Base-by-base conservation (phyloP, 768 basidiomycete genomes). In the Coprinellus micaceus region DNA sequence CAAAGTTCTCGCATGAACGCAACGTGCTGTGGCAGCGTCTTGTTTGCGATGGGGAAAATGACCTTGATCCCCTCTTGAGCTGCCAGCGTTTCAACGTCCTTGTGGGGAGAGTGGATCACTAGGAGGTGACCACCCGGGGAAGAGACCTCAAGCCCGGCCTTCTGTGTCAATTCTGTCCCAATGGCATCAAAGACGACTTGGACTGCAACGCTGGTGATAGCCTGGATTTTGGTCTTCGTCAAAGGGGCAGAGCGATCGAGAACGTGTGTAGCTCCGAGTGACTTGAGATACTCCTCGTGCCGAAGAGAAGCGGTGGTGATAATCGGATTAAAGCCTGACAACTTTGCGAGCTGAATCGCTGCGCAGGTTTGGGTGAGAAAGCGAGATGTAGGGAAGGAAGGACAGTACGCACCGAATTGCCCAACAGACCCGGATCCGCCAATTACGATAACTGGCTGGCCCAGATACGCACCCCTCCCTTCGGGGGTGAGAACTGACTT, bases 231-330 rank as follows among this genome's bases (percentile, higher is more conserved):
- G n/a, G 5, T 36, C 22, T 13, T 26, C 6, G 22, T 47, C 45
- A n/a, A 12, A 5, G 19, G 43, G 24, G 3, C 59, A 26, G 61
- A 61, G 1, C 71, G 58, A 54, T 77, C 70, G 28, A 80, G 57
- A 17, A 80, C 66, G 33, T 74, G 56, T 0, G 77, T 77, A 6
- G 74, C 77, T 3, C 78, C 77, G 22, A 79, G 66, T 1, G 67
- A 67, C 58, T 70, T 69, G 44, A 78, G 67, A 19, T 58, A 58
- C 0, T 62, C 55, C 29, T 65, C 56, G 33, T 75, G 69, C 15
- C 63, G 54, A 21, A 54, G 62, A 11, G 71, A 75, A 4, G 76
- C 66, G 2, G 69, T 76, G 48, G 71, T 59, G 30, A 79, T 74
- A 47, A 79, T 73, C 10, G 74, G 74, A 21, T 66, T 65, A 62